Conservation (phyloP, 352 stramenopile genomes). For the Pythium myriotylum region DNA sequence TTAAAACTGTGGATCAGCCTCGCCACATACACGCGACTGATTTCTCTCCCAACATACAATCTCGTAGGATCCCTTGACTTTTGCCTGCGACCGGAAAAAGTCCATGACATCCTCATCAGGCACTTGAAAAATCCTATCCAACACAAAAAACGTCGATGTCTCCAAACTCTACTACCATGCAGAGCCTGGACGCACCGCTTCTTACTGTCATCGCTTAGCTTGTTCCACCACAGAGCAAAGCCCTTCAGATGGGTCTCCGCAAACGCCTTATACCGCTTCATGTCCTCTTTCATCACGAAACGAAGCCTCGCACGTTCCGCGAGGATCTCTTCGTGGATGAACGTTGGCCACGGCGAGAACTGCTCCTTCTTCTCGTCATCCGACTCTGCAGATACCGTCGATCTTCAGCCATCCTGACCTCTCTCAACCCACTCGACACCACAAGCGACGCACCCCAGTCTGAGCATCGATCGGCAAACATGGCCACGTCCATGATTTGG, state of each 20-base stretch:
- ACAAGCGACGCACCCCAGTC: constrained; percentile 69
- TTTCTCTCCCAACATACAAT: constrained; percentile 41
- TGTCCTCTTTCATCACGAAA: constrained; percentile 79
- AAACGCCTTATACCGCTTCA: constrained; percentile 68
- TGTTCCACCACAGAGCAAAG: constrained; percentile 62
- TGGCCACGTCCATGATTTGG: constrained; percentile 83
- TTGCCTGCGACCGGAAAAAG: constrained; percentile 78
- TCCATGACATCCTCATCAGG: constrained; percentile 83
- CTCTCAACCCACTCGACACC: no score
- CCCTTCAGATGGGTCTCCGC: constrained; percentile 66
- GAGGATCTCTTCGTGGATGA: constrained; percentile 94
- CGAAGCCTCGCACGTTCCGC: constrained; percentile 88
- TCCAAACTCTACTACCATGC: neutral
- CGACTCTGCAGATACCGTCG: constrained; percentile 88
- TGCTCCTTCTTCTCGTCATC: constrained; percentile 91
- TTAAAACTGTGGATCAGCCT: neutral
- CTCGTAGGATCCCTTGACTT: constrained; percentile 91
- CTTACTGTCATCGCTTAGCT: constrained; percentile 48
- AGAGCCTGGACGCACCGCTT: constrained; percentile 30
- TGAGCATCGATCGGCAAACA: constrained; percentile 88
- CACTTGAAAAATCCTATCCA: constrained; percentile 81
- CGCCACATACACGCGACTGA: no score
- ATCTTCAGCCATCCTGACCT: no score
- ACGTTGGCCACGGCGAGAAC: constrained; percentile 80
- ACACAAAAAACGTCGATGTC: neutral